Conservation (phyloP, 228 moss, liverwort and hornwort genomes). For the Sphagnum magellanicum region DNA sequence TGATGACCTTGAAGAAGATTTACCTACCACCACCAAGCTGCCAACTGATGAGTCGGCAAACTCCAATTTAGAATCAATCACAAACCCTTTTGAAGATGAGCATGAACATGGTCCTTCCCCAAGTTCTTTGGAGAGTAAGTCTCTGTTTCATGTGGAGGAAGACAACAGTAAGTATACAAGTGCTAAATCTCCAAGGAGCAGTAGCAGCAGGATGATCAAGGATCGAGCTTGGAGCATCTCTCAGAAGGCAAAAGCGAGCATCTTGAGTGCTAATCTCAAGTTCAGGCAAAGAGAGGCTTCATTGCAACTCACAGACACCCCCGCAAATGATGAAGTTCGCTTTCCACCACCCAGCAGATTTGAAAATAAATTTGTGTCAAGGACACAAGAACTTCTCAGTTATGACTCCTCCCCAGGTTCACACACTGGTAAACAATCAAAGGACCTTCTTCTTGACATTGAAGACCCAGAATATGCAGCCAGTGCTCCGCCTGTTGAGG, state of each 20-base stretch:
- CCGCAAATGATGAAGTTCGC: not conserved
- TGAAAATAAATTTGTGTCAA: not conserved
- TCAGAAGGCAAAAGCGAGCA: not conserved
- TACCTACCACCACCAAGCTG: not conserved
- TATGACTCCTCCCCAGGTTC: not conserved
- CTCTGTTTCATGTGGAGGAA: not conserved
- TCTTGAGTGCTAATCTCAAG: not conserved
- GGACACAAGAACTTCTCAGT: not conserved
- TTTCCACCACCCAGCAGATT: not conserved
- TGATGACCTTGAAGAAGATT: conserved; percentile 1
- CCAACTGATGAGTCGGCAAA: not conserved
- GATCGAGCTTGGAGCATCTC: conserved; percentile 3
- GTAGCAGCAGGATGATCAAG: conserved; percentile 16
- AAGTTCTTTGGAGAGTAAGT: not conserved
- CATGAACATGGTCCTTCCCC: conserved; percentile 14
- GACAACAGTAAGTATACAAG: not conserved
- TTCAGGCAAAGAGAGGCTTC: not conserved
- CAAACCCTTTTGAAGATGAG: not conserved
- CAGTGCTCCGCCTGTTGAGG: conserved; percentile 15
- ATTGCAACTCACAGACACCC: not conserved
- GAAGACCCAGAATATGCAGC: conserved; percentile 8
- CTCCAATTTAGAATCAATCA: not conserved
- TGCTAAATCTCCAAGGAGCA: not conserved
- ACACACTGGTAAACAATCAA: not conserved
- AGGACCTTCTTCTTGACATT: conserved; percentile 31